A percentile compares a stretch with the other conserved stretches of the same genome.
These are phyloP conservation scores for Candida namnaoensis DNA, from an alignment of 805 yeast species.

Conservation along the genomic window DNA sequence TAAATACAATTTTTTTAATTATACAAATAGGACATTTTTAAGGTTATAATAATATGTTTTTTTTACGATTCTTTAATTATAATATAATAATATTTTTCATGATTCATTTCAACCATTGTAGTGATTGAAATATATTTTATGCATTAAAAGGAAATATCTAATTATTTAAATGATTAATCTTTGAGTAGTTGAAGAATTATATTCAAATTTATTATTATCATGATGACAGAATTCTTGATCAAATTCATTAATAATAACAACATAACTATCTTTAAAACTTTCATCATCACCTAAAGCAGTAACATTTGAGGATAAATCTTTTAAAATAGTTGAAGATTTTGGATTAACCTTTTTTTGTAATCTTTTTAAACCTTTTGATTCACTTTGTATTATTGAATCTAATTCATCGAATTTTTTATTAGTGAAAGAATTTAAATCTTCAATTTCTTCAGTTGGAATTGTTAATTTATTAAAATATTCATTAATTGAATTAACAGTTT, in stretches of 20 bases:
- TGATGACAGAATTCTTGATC: conserved; percentile 14
- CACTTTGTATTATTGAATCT: conserved; percentile 12
- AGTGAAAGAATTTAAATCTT: conserved; percentile 6
- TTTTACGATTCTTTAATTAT: too few species aligned
- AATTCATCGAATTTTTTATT: conserved; percentile 9
- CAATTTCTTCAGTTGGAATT: conserved; percentile 1
- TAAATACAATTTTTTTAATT: too few species aligned
- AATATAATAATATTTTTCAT: too few species aligned
- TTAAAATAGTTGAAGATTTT: conserved; percentile 5
- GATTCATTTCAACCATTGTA: too few species aligned
- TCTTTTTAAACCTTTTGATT: conserved; percentile 12
- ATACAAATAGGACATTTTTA: too few species aligned
- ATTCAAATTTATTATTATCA: conserved; percentile 4
- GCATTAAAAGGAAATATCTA: too few species aligned
- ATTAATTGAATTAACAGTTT: conserved; percentile 1
- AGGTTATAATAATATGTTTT: too few species aligned
- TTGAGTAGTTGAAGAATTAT: conserved; percentile 6
- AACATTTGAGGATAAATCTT: conserved; percentile 7
- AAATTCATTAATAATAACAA: conserved; percentile 10
- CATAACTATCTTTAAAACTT: conserved; percentile 2
- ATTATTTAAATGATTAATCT: not conserved
- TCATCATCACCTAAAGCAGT: conserved; percentile 13
- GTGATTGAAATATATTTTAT: too few species aligned
- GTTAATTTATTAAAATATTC: conserved; percentile 4
- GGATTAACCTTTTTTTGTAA: conserved; percentile 15